Conservation (phyloP, 1,139 yeast genomes). For the Kodamaea ohmeri region DNA sequence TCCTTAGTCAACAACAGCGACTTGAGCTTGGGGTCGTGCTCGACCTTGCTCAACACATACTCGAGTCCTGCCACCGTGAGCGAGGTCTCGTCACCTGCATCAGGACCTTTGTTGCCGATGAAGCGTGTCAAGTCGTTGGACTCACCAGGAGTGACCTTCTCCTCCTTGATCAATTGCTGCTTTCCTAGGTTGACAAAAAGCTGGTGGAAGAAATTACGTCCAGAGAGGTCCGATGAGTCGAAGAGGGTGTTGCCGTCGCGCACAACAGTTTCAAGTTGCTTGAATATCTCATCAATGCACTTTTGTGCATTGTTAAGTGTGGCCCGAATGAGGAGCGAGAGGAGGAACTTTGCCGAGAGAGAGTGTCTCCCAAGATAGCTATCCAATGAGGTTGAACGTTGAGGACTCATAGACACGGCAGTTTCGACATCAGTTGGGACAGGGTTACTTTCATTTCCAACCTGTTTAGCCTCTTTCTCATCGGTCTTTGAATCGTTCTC, state of each 20-base stretch:
- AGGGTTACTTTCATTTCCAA: not conserved
- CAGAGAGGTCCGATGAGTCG: slow-evolving; percentile 74
- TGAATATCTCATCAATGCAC: slow-evolving; percentile 58
- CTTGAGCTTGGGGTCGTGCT: slow-evolving; percentile 43
- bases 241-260: slow-evolving; percentile 27
- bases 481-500: too few relatives aligned
- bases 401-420: not conserved
- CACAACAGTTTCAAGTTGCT: slow-evolving; percentile 18
- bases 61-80: slow-evolving; percentile 49
- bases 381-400: slow-evolving; percentile 12
- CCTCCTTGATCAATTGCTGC: slow-evolving; percentile 28
- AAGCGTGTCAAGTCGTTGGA: slow-evolving; percentile 30
- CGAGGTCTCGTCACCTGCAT: slow-evolving; percentile 42
- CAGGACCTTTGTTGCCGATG: slow-evolving; percentile 52
- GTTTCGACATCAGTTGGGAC: too few relatives aligned
- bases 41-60: slow-evolving; percentile 52
- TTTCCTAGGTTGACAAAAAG: slow-evolving; percentile 77
- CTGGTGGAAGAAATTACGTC: slow-evolving; percentile 83
- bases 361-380: slow-evolving; percentile 12
- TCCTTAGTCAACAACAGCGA: slow-evolving; percentile 63
- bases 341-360: slow-evolving; percentile 39
- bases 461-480: not conserved
- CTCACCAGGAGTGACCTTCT: slow-evolving; percentile 37
- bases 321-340: slow-evolving; percentile 63
- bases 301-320: slow-evolving; percentile 48